Conservation (phyloP, 192 early-diverging fungal genomes). For the Lunasporangiospora selenospora region DNA sequence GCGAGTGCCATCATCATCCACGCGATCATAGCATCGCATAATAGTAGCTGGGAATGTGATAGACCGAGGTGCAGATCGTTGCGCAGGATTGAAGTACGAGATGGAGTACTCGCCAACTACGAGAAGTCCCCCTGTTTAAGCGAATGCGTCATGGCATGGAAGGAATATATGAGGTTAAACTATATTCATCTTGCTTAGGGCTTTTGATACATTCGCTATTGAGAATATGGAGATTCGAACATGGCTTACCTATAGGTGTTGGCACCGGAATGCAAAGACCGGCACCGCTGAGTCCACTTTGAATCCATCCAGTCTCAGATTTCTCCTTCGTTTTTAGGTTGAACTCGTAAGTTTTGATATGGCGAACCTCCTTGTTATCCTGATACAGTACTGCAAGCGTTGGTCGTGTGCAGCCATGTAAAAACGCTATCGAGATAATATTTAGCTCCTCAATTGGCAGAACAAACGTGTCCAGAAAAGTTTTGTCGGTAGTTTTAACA, state of each 20-base stretch:
- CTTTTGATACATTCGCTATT: background rate
- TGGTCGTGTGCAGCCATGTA: conserved; percentile 39
- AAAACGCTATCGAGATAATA: conserved; percentile 58
- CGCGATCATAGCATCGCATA: conserved; percentile 60
- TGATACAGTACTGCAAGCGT: conserved; percentile 65
- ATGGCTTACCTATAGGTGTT: conserved; percentile 35
- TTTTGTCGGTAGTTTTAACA: conserved; percentile 8
- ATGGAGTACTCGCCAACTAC: conserved; percentile 64
- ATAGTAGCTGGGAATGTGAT: conserved; percentile 55
- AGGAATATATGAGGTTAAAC: background rate
- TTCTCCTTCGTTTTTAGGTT: conserved; percentile 54
- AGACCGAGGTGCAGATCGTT: conserved; percentile 7
- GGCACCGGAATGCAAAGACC: conserved; percentile 67
- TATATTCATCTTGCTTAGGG: background rate
- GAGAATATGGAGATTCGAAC: background rate
- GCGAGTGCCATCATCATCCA: conserved; percentile 59
- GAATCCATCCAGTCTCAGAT: conserved; percentile 31
- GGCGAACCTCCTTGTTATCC: conserved; percentile 56
- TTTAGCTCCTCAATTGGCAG: conserved; percentile 57
- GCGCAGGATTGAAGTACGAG: conserved; percentile 51
- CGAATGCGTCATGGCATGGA: background rate
- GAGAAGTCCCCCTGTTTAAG: conserved; percentile 56
- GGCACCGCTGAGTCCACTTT: conserved; percentile 56
- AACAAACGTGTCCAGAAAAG: conserved; percentile 5
- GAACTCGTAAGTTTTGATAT: conserved; percentile 66